phyloP scores from a whole-genome alignment of 805 yeast genomes.

The Nakazawaea siamensis region DNA sequence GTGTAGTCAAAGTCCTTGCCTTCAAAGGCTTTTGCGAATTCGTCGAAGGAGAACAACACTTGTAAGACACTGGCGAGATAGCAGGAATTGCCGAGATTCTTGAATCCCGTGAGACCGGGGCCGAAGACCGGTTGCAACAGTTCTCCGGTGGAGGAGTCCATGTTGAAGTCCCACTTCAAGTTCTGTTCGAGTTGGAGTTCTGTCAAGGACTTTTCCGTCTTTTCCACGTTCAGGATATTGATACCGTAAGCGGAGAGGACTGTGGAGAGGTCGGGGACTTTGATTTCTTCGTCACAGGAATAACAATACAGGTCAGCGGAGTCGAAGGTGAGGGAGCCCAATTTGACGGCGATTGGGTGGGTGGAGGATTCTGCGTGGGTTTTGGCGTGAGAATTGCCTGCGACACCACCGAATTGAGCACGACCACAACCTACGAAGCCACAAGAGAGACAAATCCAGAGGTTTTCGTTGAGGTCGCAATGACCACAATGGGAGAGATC shows the following conservation, averaged over 20 bases:
- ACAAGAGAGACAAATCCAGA: slow-evolving; percentile 91
- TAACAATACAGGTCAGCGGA: slow-evolving; percentile 88
- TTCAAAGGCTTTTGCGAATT: slow-evolving; percentile 31
- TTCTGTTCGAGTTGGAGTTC: slow-evolving; percentile 93
- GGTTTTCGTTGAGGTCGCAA: slow-evolving; percentile 65
- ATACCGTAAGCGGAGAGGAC: slow-evolving; percentile 58
- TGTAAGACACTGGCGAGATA: slow-evolving; percentile 81
- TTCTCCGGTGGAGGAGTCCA: slow-evolving; percentile 66
- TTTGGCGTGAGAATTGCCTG: slow-evolving; percentile 92
- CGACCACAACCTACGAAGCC: slow-evolving; percentile 95
- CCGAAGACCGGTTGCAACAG: slow-evolving; percentile 64
- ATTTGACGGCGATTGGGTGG: slow-evolving; percentile 82
- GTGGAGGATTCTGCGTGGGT: slow-evolving; percentile 46
- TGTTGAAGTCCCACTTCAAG: slow-evolving; percentile 84
- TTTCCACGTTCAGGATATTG: slow-evolving; percentile 42
- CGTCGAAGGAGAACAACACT: slow-evolving; percentile 42
- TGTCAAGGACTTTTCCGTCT: slow-evolving; percentile 81
- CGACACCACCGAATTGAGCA: slow-evolving; percentile 84
- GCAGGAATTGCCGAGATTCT: slow-evolving; percentile 90
- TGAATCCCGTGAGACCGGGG: slow-evolving; percentile 70
- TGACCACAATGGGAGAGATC: slow-evolving; percentile 38
- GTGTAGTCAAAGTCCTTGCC: slow-evolving; percentile 17
- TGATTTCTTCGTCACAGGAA: slow-evolving; percentile 80
- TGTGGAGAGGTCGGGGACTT: slow-evolving; percentile 48
- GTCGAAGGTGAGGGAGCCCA: slow-evolving; percentile 78